These are phyloP conservation scores for Ceratobasidium sp. DNA, from an alignment of 1,284 basidiomycete species.

Conservation along the genomic window DNA sequence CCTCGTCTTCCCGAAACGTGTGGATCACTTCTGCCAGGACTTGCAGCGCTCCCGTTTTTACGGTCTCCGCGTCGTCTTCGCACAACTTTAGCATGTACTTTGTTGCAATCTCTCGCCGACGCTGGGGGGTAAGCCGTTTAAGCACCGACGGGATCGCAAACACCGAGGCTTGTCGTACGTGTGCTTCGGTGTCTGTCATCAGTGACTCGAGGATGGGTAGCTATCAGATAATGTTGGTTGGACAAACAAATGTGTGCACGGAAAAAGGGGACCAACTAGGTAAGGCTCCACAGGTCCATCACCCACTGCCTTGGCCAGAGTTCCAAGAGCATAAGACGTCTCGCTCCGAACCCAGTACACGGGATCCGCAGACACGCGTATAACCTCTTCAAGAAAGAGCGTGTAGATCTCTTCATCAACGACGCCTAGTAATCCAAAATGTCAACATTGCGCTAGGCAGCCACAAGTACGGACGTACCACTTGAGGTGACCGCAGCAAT, in stretches of 20 bases:
- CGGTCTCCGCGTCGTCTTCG: conserved; percentile 69
- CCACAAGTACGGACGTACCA: conserved; percentile 56
- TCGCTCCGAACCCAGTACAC: conserved; percentile 88
- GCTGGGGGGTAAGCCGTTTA: conserved; percentile 63
- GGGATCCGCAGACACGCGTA: conserved; percentile 76
- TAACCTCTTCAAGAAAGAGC: conserved; percentile 82
- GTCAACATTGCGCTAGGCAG: not conserved
- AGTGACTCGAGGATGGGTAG: conserved; percentile 79
- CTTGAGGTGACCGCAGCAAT: conserved; percentile 84
- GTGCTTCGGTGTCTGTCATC: conserved; percentile 74
- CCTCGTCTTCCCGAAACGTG: conserved; percentile 73
- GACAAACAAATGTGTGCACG: not conserved
- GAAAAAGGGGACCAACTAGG: conserved; percentile 60
- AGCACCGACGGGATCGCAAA: conserved; percentile 85
- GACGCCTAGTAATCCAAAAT: conserved; percentile 57
- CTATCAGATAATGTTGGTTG: conserved; percentile 53
- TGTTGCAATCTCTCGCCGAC: conserved; percentile 69
- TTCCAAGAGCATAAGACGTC: conserved; percentile 87
- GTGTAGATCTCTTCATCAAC: conserved; percentile 65
- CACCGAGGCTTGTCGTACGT: conserved; percentile 88
- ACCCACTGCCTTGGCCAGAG: conserved; percentile 83
- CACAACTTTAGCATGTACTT: conserved; percentile 44
- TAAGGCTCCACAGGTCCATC: conserved; percentile 67
- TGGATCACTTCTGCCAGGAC: conserved; percentile 90
- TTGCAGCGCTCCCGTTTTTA: conserved; percentile 85